phyloP scores from a whole-genome alignment of 2,329 filamentous ascomycete species.

The Aspergillus quadricinctus region DNA sequence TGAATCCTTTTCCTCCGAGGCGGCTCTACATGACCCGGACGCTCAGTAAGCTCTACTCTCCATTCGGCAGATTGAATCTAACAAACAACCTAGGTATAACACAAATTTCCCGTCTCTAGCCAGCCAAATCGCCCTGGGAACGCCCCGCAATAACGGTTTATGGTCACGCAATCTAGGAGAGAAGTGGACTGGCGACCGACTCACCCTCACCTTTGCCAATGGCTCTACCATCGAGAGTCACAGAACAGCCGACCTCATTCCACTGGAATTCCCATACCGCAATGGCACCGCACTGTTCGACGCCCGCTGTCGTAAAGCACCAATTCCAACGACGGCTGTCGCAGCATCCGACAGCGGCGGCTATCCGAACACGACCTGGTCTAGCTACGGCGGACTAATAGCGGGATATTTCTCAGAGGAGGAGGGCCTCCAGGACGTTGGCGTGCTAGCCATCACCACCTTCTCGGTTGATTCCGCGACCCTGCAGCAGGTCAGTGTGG shows the following conservation, averaged over 20 bases:
- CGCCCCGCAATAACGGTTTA: background rate
- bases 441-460: background rate
- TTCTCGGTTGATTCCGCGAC: slow-evolving; percentile 17
- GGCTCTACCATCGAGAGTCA: background rate
- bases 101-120: slow-evolving; percentile 11
- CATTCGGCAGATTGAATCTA: background rate
- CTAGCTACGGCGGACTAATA: background rate
- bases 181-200: background rate
- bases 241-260: background rate
- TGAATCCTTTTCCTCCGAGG: slow-evolving; percentile 44
- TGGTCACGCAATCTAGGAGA: background rate
- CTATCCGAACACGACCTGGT: slow-evolving; percentile 17
- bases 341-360: slow-evolving; percentile 14
- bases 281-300: background rate
- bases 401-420: background rate
- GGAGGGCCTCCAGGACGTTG: background rate
- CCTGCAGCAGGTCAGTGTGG: background rate
- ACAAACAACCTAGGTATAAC: slow-evolving; percentile 3
- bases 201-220: background rate
- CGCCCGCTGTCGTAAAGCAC: background rate
- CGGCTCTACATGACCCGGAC: slow-evolving; percentile 53
- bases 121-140: slow-evolving; percentile 5
- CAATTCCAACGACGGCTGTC: background rate
- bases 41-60: slow-evolving; percentile 42
- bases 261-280: background rate